Evolutionary conservation across 1,139 yeast genomes (phyloP).

Genomic region (Zygosaccharomyces sapae): DNA sequence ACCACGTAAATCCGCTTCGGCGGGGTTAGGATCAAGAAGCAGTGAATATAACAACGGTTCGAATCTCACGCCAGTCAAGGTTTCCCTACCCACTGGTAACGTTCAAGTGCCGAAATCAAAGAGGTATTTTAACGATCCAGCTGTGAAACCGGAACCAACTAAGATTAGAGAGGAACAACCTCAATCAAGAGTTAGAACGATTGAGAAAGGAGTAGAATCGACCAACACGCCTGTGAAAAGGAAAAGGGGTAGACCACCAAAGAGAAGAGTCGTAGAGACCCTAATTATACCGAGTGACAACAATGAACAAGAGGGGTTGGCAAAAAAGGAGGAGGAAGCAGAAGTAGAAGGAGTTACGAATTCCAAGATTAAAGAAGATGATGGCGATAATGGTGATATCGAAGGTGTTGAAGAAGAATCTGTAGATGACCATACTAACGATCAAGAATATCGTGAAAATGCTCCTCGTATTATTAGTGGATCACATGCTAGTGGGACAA

Average conservation of each 20-base stretch:
- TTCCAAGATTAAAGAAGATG: constrained; percentile 7
- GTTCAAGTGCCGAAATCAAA: constrained; percentile 32
- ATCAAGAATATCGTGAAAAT: constrained; percentile 3
- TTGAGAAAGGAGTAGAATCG: constrained; percentile 5
- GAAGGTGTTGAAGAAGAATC: constrained; percentile 8
- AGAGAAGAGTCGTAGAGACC: constrained; percentile 30
- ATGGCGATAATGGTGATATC: constrained; percentile 7
- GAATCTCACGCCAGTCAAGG: constrained; percentile 13
- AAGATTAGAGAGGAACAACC: constrained; percentile 2
- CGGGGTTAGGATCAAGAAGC: constrained; percentile 6
- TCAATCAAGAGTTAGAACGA: neutral
- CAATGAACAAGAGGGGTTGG: constrained; percentile 5
- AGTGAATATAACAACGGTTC: constrained; percentile 6
- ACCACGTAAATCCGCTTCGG: constrained; percentile 30
- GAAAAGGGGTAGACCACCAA: constrained; percentile 36
- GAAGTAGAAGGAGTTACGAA: neutral
- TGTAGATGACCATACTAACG: constrained; percentile 1
- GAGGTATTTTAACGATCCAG: constrained; percentile 38
- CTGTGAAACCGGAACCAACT: constrained; percentile 7
- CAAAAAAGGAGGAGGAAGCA: constrained; percentile 9
- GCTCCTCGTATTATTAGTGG: neutral
- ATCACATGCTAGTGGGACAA: neutral
- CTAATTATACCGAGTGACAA: constrained; percentile 14
- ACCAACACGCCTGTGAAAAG: constrained; percentile 16
- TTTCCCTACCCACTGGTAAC: constrained; percentile 29